Percentiles rank a stretch among this genome's conserved stretches.
Evolutionary conservation across 2,329 filamentous ascomycete genomes (phyloP).

Genomic region (Lecanicillium sp.): DNA sequence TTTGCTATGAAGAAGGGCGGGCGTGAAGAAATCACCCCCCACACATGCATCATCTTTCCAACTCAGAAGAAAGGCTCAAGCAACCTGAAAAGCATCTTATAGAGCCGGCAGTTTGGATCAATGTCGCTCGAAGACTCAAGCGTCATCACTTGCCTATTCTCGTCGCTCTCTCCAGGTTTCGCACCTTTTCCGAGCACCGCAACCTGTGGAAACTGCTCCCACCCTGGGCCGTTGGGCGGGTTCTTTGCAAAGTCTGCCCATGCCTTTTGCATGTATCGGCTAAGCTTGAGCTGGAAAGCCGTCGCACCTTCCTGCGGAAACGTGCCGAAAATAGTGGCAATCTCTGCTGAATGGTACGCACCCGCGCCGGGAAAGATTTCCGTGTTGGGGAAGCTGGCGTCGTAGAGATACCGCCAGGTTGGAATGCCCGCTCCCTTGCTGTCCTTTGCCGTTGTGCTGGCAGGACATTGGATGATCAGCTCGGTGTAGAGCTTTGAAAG

Average conservation of each 20-base stretch:
- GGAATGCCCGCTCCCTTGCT: conserved; percentile 24
- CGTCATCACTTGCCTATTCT: not conserved
- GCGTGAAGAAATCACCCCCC: no score
- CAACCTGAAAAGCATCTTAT: no score
- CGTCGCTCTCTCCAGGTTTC: conserved; percentile 6
- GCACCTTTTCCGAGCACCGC: conserved; percentile 17
- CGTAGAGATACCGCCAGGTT: conserved; percentile 36
- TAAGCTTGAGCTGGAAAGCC: conserved; percentile 12
- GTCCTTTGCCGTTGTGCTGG: conserved; percentile 19
- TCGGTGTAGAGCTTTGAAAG: conserved; percentile 10
- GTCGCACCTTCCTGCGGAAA: conserved; percentile 14
- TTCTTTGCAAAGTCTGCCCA: conserved; percentile 21
- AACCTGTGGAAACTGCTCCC: conserved; percentile 14
- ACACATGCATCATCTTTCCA: no score
- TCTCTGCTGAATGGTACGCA: conserved; percentile 38
- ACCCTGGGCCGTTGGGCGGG: conserved; percentile 16
- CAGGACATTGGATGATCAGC: conserved; percentile 14
- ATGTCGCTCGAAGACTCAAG: no score
- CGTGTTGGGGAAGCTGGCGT: conserved; percentile 39
- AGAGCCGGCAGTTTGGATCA: no score
- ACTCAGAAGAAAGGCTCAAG: no score
- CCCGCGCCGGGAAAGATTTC: conserved; percentile 27
- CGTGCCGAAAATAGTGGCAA: conserved; percentile 34
- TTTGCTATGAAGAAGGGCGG: no score
- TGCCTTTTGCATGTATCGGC: conserved; percentile 17